Evolutionary conservation across 768 basidiomycete genomes (phyloP), one percentile per base, ranked within the genome.

Genomic region (Boletus speciosus): DNA sequence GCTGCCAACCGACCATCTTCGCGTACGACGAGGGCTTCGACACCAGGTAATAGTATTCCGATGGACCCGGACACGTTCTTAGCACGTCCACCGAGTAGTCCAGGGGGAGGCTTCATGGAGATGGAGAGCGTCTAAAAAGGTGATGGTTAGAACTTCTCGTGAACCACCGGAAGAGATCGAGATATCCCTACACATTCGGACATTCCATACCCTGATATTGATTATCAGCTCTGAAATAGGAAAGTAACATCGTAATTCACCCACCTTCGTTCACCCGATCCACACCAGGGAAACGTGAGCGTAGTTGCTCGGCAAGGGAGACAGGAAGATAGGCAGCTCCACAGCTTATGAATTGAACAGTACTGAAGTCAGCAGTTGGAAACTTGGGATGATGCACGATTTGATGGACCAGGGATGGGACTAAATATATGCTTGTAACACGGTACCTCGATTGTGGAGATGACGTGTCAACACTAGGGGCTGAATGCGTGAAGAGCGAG

Each of bases 321-420:
- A 78, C 76, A 0, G 88, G 84, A 21, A 89, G 78, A 61, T 87
- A 82, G 2, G 88, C 86, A 0, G 84, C 88, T 6, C 87, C 88
- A 54, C 76, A 78, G 6, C 64, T 69, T 25, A 83, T 53, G 6
- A 34, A 1, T 7, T 68, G 64, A 1, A 90, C 61, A 0, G 77
- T 79, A 58, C 78, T 82, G 14, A 88, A 69, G 61, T 88, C 84
- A 4, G 73, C 70, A 6, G 76, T 74, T 7, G 64, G 63, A 5
- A 83, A 62, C 7, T 57, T 60, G 6, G 70, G 81, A 56, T 84
- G 76, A 58, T 82, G 79, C 3, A 86, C 78, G 9, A 90, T 71
- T 58, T 87, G 86, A 59, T 86, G 80, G 0, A 85, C 68, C 27
- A 84, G 68, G 0, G 87, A 87, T 1, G 88, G 88, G 10, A 89